These are phyloP conservation scores for Aureobasidium vineae DNA, from an alignment of 2,329 filamentous ascomycete genomes.

Conservation along the genomic window DNA sequence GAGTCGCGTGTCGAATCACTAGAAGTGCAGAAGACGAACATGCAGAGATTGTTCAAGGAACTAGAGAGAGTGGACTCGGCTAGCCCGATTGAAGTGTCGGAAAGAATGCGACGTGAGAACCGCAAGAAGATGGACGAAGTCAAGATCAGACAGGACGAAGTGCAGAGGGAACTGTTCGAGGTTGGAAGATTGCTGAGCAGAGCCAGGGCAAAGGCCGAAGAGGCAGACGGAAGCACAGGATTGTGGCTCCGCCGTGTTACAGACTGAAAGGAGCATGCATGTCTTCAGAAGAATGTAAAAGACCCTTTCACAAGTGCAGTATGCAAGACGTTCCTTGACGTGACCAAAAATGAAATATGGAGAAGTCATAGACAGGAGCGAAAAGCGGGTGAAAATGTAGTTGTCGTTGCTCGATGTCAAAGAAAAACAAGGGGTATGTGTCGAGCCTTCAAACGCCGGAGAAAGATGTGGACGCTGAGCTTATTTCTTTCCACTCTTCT, in stretches of 20 bases:
- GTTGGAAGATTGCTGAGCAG: constrained; percentile 72
- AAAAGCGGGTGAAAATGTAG: neutral
- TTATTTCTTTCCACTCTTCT: constrained; percentile 98
- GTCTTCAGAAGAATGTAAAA: neutral
- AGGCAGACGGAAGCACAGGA: constrained; percentile 58
- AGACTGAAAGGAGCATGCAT: constrained; percentile 33
- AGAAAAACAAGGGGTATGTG: constrained; percentile 21
- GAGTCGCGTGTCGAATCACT: constrained; percentile 65
- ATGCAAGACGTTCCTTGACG: neutral
- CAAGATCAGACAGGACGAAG: constrained; percentile 65
- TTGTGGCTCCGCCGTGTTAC: constrained; percentile 80
- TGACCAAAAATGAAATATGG: neutral
- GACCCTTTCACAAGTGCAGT: neutral
- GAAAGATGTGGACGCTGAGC: neutral
- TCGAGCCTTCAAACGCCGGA: constrained; percentile 19
- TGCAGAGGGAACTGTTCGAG: constrained; percentile 74
- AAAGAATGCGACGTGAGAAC: constrained; percentile 54
- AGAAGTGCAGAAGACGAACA: constrained; percentile 66
- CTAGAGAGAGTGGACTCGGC: constrained; percentile 73
- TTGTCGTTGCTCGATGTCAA: neutral
- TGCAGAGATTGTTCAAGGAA: constrained; percentile 69
- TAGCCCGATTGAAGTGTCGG: constrained; percentile 64
- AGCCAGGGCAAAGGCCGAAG: constrained; percentile 69
- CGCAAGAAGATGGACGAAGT: constrained; percentile 65
- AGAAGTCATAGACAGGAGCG: too few species aligned